Evolutionary conservation across 331 rosid species (phyloP), one percentile per base, ranked within the genome.

Genomic region (Quercus phellos): DNA sequence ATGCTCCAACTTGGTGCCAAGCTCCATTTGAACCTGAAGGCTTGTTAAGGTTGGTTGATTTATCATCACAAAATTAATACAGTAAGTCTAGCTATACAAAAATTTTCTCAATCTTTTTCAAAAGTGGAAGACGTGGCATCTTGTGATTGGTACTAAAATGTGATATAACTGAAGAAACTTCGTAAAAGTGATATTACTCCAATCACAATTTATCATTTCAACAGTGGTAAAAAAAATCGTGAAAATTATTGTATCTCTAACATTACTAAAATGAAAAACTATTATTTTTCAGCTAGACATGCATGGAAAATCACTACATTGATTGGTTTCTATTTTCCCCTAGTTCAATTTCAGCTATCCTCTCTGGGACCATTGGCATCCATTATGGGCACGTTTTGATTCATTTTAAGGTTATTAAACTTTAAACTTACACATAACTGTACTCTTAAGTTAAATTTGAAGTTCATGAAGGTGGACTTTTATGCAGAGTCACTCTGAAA

Each of bases 11-110:
- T 80, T 92, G 97, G 97, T 94, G 98, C 78, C 88, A 6, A 2
- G 94, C 89, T 69, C 97, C 98, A 5, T 92, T 89, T 74, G 98
- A 94, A 82, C 98, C 98, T 0, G 98, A 94, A 78, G 97, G 97
- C 70, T 78, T 94, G 70, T 74, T 94, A 81, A 92, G 98, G 94
- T 89, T 26, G 46, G 60, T 53, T 51, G 21, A 5, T 27, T 26
- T 61, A 29, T 61, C 19, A 61, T 38, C 46, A 38, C 46, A 9
- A 38, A 38, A 8, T 38, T 38, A 38, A 38, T 38, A 38, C 46
- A 38, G 46, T 2, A 38, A 38, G 12, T 38, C 12, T 8, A 38
- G 46, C 2, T 8, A 38, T 9, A 8, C 11, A 38, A 8, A 38
- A 38, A 0, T 2, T 38, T 38, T 38, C 46, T 38, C 46, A 38